Evolutionary conservation across 805 yeast genomes (phyloP), one percentile per base, ranked within the genome.

Genomic region (Starmerella floricola): DNA sequence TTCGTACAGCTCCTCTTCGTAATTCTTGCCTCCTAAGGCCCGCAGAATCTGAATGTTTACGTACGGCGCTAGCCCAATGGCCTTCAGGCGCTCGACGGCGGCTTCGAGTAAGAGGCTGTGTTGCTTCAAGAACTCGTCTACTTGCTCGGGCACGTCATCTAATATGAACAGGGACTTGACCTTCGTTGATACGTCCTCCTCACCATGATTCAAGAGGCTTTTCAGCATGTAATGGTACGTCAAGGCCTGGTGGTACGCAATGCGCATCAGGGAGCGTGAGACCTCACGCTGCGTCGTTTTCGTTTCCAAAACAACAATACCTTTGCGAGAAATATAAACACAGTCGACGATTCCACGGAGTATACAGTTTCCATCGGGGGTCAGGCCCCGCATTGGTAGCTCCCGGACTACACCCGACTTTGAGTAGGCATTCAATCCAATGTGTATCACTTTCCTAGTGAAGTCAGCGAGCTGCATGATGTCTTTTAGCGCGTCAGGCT

Each of bases 191-290:
- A n/a, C n/a, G n/a, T n/a, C n/a, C n/a, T n/a, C n/a, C n/a, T n/a
- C n/a, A n/a, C n/a, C n/a, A n/a, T n/a, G n/a, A n/a, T n/a, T n/a
- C n/a, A n/a, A 37, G 16, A 15, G 32, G 15, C 11, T 26, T 12
- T 24, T 4, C 34, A 59, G 31, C 35, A 60, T 32, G 31, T 41
- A 29, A 29, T 53, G 55, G 40, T 60, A 60, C 6, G 51, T 33
- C 29, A 56, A 44, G n/a, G 58, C 40, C 44, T 60, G 64, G 38
- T 60, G 64, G 34, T 52, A 57, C 3, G 64, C 64, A 4, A 56
- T 45, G 3, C 55, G 48, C 37, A 49, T 40, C 36, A 54, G 54
- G 18, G 43, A 40, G 6, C 38, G 28, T 1, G 35, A 34, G 13
- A 17, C 31, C 15, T 28, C 18, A 1, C 30, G 4, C 6, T 6